Base-by-base conservation (phyloP, 495 filamentous ascomycete species). In the Penicillium maclennaniae region DNA sequence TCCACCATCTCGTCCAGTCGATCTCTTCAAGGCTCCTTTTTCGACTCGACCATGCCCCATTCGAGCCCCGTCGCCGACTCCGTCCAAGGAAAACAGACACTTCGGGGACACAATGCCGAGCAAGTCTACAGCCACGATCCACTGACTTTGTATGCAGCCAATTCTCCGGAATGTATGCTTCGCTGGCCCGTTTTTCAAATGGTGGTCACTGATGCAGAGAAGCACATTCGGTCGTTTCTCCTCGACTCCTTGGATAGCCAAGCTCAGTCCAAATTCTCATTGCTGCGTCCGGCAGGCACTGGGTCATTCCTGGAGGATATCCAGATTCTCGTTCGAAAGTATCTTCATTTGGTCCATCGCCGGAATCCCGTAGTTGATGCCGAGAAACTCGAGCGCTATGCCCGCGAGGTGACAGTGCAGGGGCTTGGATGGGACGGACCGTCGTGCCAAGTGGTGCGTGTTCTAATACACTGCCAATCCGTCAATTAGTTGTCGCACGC, bases 401-500 rank as follows among this genome's bases (percentile, higher is more conserved):
- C 61, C 6, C 49, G 54, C 23, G 61, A 67, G 25, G 58, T 67
- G 25, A 62, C 58, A 1, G 37, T 59, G 19, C 63, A 65, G 23
- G 63, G 63, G 15, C 41, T 64, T 27, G 55, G 58, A 43, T 67
- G 61, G 63, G 61, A 67, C 27, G 61, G 58, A 3, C 61, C 47
- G 27, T 64, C 63, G 12, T 67, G 63, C 45, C 63, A 59, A 56
- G 63, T 67, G 58, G 63, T 67, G 43, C 34, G 63, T 55, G 63
- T 55, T 36, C 31, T n/a, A 25, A 25, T 34, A 17, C 15, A 19
- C n/a, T 42, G 42, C 41, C 15, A 19, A 34, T 16, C 26, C 26
- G 21, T 25, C 8, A 20, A 25, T 49, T 16, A 26, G 16, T 25
- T 25, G 19, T 14, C 8, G 10, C 43, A 52, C 6, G 39, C 53